Conservation (phyloP, 2,329 filamentous ascomycete genomes). For the Neofusicoccum kwambonambiense region DNA sequence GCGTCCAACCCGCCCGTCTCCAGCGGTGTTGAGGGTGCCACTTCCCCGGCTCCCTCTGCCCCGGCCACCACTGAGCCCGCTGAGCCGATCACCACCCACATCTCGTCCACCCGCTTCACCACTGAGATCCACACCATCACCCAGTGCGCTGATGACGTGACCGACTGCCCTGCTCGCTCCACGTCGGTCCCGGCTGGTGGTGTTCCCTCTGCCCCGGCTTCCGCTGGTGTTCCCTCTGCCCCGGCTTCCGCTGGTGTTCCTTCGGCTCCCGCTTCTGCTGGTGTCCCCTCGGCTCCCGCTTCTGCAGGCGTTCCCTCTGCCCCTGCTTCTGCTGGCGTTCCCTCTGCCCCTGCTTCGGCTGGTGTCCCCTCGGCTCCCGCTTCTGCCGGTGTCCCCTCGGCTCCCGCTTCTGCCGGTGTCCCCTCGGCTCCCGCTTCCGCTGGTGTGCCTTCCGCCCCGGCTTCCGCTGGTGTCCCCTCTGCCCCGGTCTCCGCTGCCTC, state of each 20-base stretch:
- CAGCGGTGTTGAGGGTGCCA: no score
- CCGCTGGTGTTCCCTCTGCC: neutral
- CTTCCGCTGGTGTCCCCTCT: neutral
- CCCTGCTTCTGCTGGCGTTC: neutral
- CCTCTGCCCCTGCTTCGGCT: neutral
- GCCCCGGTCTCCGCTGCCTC: neutral
- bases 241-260: neutral
- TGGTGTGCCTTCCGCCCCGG: neutral
- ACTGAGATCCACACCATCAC: conserved; percentile 12
- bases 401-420: neutral
- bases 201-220: neutral
- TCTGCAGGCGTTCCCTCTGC: neutral
- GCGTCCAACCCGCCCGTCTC: no score
- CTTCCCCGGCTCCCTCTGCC: neutral
- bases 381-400: neutral
- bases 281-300: neutral
- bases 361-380: neutral
- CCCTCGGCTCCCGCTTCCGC: neutral
- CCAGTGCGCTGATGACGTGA: conserved; percentile 4
- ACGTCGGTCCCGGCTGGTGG: neutral
- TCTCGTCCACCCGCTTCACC: conserved; percentile 2
- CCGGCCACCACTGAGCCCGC: neutral
- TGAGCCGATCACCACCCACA: neutral
- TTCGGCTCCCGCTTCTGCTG: neutral
- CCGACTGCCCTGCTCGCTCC: conserved; percentile 25